phyloP scores from a whole-genome alignment of 1,284 basidiomycete species.

The Trametes pubescens region DNA sequence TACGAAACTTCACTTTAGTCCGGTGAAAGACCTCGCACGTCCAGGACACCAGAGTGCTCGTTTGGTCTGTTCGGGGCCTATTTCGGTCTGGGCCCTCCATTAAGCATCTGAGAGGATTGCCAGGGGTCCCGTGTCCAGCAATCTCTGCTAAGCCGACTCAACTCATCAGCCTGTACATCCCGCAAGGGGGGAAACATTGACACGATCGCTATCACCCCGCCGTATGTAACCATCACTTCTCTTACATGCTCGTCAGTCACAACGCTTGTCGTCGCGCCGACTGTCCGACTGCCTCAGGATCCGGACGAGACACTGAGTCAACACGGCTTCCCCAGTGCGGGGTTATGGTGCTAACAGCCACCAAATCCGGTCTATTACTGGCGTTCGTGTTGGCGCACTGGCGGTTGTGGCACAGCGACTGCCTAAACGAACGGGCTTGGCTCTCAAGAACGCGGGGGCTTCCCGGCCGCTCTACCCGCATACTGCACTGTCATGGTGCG shows the following conservation, averaged over 20 bases:
- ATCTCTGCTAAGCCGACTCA: not conserved
- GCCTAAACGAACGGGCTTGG: not conserved
- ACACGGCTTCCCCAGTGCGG: not conserved
- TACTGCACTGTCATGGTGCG: not conserved
- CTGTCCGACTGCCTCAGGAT: constrained; percentile 13
- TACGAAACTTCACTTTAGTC: too few relatives aligned
- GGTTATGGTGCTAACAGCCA: not conserved
- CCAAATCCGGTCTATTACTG: not conserved
- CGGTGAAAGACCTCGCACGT: too few relatives aligned
- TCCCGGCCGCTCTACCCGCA: not conserved
- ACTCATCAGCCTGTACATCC: constrained; percentile 2
- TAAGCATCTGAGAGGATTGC: too few relatives aligned
- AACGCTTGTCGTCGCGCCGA: constrained; percentile 1
- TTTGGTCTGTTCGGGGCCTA: too few relatives aligned
- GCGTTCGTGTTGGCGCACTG: not conserved
- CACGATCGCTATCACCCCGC: constrained; percentile 4
- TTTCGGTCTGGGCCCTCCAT: too few relatives aligned
- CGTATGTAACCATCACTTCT: constrained; percentile 12
- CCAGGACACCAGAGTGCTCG: too few relatives aligned
- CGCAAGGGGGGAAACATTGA: constrained; percentile 9
- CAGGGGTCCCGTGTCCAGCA: not conserved
- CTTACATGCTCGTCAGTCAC: constrained; percentile 6
- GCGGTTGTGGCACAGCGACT: not conserved
- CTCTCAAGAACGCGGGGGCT: not conserved
- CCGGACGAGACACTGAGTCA: constrained; percentile 23